Base-by-base conservation (phyloP, 208 protist species). In the Trypanosoma mega region DNA sequence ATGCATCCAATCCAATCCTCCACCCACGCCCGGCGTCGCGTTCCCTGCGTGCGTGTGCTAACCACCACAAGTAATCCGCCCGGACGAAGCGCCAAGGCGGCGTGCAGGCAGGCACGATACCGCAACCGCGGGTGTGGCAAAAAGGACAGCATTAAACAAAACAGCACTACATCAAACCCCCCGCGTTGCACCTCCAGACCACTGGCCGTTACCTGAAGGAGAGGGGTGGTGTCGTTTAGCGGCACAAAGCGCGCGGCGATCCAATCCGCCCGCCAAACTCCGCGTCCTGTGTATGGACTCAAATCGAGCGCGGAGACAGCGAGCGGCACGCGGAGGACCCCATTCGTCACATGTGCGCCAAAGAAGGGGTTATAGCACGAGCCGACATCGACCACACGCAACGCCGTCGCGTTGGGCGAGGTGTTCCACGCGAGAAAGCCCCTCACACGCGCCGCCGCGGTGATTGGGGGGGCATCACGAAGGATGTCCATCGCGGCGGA, bases 131-230 rank as follows among this genome's bases (percentile, higher is more conserved):
- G 74, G 14, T 78, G 86, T 4, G 89, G 89, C 44, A 96, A 60
- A 72, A 92, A 96, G 6, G 85, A 93, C 6, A 96, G 79, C 21
- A 96, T 67, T 20, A 96, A 65, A 53, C 84, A 93, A 55, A 95
- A 95, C 45, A 88, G 72, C 2, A 95, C 79, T 7, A 62, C 85
- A 52, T 95, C 83, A 57, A 71, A 88, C 45, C 68, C 60, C 21
- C 72, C 74, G 9, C 70, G 56, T 8, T 48, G 57, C 6, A 86
- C 45, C 2, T 44, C 66, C 0, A 55, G 37, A 16, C 46, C 44
- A 3, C 23, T 37, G 20, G 41, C 27, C 20, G 16, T 31, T 26
- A 7, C 36, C 5, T 14, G 34, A 39, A 39, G 6, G 8, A 6
- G 6, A 6, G 34, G 34, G 8, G 54, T 6, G 9, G n/a, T n/a